Conservation (phyloP, 2,329 filamentous ascomycete species). For the Zopfia rhizophila region DNA sequence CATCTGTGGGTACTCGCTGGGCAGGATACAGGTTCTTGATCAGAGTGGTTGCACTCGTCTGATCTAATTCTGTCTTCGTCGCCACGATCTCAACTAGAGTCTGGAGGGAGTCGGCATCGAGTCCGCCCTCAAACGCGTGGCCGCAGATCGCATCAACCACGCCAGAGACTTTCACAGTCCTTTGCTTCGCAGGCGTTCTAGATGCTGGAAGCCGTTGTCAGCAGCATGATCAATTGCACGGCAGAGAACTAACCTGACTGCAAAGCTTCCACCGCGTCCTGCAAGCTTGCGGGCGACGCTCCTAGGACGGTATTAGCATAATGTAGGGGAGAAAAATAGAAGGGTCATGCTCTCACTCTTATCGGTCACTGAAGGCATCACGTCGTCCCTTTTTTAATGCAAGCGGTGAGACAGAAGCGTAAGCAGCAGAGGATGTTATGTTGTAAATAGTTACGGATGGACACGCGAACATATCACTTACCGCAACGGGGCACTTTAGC, state of each 20-base stretch:
- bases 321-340: slow-evolving; percentile 14
- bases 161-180: slow-evolving; percentile 70
- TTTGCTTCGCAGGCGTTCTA: slow-evolving; percentile 69
- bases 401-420: slow-evolving; percentile 33
- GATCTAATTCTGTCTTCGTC: slow-evolving; percentile 75
- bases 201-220: slow-evolving; percentile 46
- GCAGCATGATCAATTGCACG: slow-evolving; percentile 27
- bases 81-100: slow-evolving; percentile 75
- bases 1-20: slow-evolving; percentile 67
- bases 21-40: slow-evolving; percentile 81
- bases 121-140: slow-evolving; percentile 73
- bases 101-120: slow-evolving; percentile 69
- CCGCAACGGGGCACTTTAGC: slow-evolving; percentile 4
- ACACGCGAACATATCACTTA: neutral
- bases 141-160: slow-evolving; percentile 71
- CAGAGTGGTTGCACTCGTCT: slow-evolving; percentile 75
- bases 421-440: slow-evolving; percentile 24
- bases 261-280: slow-evolving; percentile 49
- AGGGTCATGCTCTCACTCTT: slow-evolving; percentile 31
- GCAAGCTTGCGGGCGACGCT: slow-evolving; percentile 38
- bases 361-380: slow-evolving; percentile 44
- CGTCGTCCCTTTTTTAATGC: slow-evolving; percentile 31
- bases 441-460: slow-evolving; percentile 4
- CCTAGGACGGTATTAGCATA: slow-evolving; percentile 40
- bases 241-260: slow-evolving; percentile 44